phyloP scores from a whole-genome alignment of 2,329 filamentous ascomycete genomes.

The Botryotinia convoluta region DNA sequence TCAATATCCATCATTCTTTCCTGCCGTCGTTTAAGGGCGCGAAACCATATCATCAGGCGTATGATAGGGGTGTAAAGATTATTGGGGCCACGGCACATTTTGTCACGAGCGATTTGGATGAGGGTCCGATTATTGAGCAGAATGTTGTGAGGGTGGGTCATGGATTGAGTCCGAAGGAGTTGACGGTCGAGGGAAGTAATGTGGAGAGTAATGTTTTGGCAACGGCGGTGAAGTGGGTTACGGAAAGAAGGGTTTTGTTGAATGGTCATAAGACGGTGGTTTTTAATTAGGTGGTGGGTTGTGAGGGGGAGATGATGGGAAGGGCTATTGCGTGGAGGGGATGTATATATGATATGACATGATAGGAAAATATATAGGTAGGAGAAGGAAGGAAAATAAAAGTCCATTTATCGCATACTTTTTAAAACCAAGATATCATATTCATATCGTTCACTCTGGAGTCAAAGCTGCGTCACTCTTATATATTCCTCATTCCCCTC shows the following conservation, averaged over 20 bases:
- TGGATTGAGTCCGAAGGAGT: conserved; percentile 68
- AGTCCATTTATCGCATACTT: not conserved
- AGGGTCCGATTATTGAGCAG: conserved; percentile 88
- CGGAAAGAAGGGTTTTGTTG: conserved; percentile 73
- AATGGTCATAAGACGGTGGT: conserved; percentile 80
- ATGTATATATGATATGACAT: not conserved
- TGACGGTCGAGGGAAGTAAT: conserved; percentile 78
- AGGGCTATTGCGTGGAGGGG: not conserved
- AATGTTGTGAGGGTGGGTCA: conserved; percentile 75
- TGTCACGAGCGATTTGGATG: conserved; percentile 79
- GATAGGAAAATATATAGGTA: not conserved
- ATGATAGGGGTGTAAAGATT: conserved; percentile 83
- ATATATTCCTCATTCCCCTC: not conserved
- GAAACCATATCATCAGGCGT: conserved; percentile 85
- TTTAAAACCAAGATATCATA: not conserved
- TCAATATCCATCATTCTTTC: conserved; percentile 91
- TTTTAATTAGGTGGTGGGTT: conserved; percentile 46
- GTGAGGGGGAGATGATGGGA: no score
- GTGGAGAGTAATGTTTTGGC: conserved; percentile 82
- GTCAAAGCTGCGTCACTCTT: fast-evolving
- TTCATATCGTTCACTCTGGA: not conserved
- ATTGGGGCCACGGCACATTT: conserved; percentile 85
- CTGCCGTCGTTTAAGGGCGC: conserved; percentile 84
- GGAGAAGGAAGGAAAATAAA: not conserved
- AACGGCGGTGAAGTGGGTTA: conserved; percentile 80